Evolutionary conservation across 805 yeast genomes (phyloP), one percentile per base, ranked within the genome.

Genomic region (Brettanomyces bruxellensis): DNA sequence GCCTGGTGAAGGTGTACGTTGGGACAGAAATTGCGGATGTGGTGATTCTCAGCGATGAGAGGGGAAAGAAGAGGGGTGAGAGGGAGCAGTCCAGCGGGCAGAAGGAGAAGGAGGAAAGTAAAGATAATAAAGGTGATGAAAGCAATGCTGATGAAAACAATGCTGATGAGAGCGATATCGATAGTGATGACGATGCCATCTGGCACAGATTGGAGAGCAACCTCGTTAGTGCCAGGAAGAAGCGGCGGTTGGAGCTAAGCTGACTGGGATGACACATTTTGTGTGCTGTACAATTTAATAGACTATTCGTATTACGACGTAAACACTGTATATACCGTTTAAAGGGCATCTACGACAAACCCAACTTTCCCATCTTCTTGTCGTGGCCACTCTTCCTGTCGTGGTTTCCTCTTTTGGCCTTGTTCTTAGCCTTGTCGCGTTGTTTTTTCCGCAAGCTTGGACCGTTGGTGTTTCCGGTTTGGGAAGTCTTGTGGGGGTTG

Each of bases 21-120:
- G 95, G 95, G 2, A 76, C 87, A 4, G 88, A 86, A 59, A 71
- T 87, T 14, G 72, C 75, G 24, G 66, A 70, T 28, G 73, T 81
- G 23, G 55, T 72, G 47, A 57, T 83, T 1, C 52, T 83, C 22
- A 79, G 78, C 51, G 73, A 69, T 41, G 71, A 66, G 43, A 66
- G 66, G 37, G 71, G 67, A 43, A 58, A 55, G 7, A 60, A 12
- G 41, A 36, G 49, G 36, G 55, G 43, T 11, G 49, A 28, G 11
- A 48, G 46, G 52, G 53, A 45, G 42, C 50, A 45, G 47, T 51
- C 48, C 32, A 46, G 35, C 22, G 51, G 46, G 9, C 57, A 49
- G 37, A 58, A 69, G 52, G 51, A 64, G 51, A 66, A 64, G 75
- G 61, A 62, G 54, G 67, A 64, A 58, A 67, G 64, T 53, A 72